A percentile compares a stretch with the other conserved stretches of the same genome.
These are phyloP conservation scores for Saturnispora halmiae DNA, from an alignment of 805 yeast genomes.

Conservation along the genomic window DNA sequence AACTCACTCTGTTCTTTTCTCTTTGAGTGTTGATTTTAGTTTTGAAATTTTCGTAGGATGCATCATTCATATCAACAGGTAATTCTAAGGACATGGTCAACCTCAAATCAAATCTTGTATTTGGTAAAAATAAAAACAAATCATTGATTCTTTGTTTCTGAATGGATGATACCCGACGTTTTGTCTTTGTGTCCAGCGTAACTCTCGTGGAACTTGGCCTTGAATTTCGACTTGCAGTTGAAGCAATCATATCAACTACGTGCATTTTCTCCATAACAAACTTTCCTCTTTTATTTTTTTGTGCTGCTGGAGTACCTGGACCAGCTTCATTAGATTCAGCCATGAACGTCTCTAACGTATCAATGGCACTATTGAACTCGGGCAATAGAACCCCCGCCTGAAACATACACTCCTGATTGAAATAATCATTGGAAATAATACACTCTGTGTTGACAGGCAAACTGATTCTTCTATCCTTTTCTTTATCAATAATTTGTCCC, in stretches of 20 bases:
- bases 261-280: conserved; percentile 55
- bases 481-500: conserved; percentile 61
- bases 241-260: conserved; percentile 53
- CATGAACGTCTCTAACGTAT: conserved; percentile 47
- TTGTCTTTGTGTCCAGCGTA: conserved; percentile 59
- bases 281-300: conserved; percentile 23
- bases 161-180: conserved; percentile 58
- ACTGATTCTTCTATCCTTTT: conserved; percentile 50
- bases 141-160: conserved; percentile 69
- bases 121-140: conserved; percentile 63
- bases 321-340: conserved; percentile 17
- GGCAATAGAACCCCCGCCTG: conserved; percentile 58
- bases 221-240: conserved; percentile 54
- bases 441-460: conserved; percentile 65
- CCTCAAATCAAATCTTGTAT: conserved; percentile 67
- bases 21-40: conserved; percentile 45
- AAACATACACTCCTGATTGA: conserved; percentile 46
- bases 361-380: conserved; percentile 48
- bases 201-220: conserved; percentile 57
- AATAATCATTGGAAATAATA: conserved; percentile 40
- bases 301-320: conserved; percentile 6
- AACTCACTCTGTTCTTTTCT: conserved; percentile 65
- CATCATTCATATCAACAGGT: conserved; percentile 49
- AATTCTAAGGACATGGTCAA: conserved; percentile 69
- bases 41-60: conserved; percentile 45